A percentile compares a stretch with the other conserved stretches of the same genome.
phyloP scores from a whole-genome alignment of 2,329 filamentous ascomycete species.

The Hymenoscyphus infarciens region DNA sequence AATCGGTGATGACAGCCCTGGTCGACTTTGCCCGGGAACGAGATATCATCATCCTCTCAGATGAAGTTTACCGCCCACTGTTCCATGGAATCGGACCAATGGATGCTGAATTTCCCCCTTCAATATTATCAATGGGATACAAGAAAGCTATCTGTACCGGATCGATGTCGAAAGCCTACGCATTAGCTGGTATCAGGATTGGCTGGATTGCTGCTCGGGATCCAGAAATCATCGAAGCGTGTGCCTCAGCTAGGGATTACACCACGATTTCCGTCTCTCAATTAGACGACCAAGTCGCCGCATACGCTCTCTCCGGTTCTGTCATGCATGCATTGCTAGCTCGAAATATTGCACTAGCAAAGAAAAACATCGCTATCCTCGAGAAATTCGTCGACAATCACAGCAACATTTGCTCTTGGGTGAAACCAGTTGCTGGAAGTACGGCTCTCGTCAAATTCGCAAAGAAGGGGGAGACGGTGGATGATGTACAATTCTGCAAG shows the following conservation, averaged over 20 bases:
- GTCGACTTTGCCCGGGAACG: conserved; percentile 59
- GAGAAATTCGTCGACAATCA: conserved; percentile 65
- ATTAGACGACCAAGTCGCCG: conserved; percentile 74
- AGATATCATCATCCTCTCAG: conserved; percentile 64
- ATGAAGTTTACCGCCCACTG: conserved; percentile 82
- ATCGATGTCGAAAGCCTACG: conserved; percentile 82
- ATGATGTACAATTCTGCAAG: conserved; percentile 70
- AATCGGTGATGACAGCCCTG: conserved; percentile 55
- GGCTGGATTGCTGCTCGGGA: conserved; percentile 78
- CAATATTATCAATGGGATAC: conserved; percentile 69
- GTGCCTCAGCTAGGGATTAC: conserved; percentile 69
- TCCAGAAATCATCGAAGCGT: conserved; percentile 55
- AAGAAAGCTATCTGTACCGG: conserved; percentile 68
- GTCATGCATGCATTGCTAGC: conserved; percentile 62
- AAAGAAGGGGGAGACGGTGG: conserved; percentile 55
- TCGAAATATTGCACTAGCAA: conserved; percentile 64
- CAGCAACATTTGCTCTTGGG: conserved; percentile 62
- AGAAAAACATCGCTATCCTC: conserved; percentile 63
- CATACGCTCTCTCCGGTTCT: conserved; percentile 64
- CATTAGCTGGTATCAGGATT: conserved; percentile 74
- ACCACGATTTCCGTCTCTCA: conserved; percentile 84
- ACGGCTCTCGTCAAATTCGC: conserved; percentile 73
- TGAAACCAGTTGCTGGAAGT: conserved; percentile 73
- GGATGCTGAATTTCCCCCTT: conserved; percentile 55
- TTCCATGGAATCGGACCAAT: conserved; percentile 54